Evolutionary conservation across 75 land plant species (phyloP), one percentile per base, ranked within the genome.

Genomic region (Cryptomeria japonica): DNA sequence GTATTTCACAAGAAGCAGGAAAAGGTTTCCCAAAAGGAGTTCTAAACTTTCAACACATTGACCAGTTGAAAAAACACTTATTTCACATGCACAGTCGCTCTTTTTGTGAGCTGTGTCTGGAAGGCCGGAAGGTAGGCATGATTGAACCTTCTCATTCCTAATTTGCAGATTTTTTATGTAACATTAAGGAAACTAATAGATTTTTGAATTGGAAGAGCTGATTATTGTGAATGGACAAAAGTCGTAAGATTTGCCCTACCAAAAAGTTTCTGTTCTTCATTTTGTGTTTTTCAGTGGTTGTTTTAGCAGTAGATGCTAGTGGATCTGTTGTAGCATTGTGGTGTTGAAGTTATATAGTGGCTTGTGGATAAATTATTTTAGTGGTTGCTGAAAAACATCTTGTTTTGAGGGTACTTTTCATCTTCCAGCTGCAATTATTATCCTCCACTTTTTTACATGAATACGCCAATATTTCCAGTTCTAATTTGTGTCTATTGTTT

Each of bases 71-170:
- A 70, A 92, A 96, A 36, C 99, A 98, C 86, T 90, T 96, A 28
- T 92, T 89, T 78, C 90, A 93, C 82, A 87, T 44, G 83, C 99
- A 98, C 87, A 93, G 87, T 58, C 90, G 95, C 89, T 56, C 92
- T 87, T 97, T 97, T 96, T 98, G 99, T 88, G 92, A 87, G 53
- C 86, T 98, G 31, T 98, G 99, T 88, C 90, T 98, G 93, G 96
- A 96, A 89, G 96, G 99, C 53, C 89, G 97, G 58, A 98, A 98
- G 97, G 97, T 98, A 72, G 78, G 77, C 34, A 84, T 82, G 10
- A 36, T 18, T 86, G 64, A 58, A 58, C 64, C 64, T 58, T 58
- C 5, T 58, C 64, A 5, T 58, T 58, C 19, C 64, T 15, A 22
- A 58, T 58, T 58, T 58, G 64, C 25, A 22, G 25, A 19, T 19